Conservation (phyloP, 2,329 filamentous ascomycete genomes). For the Zalaria obscura region DNA sequence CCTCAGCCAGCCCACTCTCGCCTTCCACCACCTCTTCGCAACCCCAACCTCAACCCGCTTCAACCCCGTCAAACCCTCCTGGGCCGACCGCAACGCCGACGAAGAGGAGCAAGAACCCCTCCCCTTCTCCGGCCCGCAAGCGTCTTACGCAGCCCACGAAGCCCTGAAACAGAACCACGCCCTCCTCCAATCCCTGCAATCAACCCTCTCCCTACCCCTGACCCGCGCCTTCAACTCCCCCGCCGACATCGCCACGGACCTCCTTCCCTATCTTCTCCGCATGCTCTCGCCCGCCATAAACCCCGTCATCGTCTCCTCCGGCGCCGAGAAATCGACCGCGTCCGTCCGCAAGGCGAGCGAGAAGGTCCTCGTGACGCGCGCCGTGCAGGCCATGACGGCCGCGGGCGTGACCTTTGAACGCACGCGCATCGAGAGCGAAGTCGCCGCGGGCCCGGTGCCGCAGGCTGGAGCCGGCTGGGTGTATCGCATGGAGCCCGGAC, state of each 20-base stretch:
- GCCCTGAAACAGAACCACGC: conserved; percentile 65
- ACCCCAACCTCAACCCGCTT: conserved; percentile 39
- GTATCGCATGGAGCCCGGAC: conserved; percentile 83
- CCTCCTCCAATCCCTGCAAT: conserved; percentile 59
- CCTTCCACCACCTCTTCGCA: conserved; percentile 84
- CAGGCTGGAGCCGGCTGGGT: conserved; percentile 48
- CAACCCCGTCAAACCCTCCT: conserved; percentile 19
- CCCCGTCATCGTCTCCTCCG: conserved; percentile 63
- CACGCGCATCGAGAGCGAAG: conserved; percentile 48
- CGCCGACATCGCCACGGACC: conserved; percentile 64
- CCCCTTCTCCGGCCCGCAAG: conserved; percentile 70
- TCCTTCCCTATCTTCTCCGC: conserved; percentile 70
- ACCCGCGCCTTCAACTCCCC: conserved; percentile 65
- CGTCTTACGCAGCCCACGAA: conserved; percentile 71
- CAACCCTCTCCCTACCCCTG: conserved; percentile 55
- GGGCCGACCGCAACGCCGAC: conserved; percentile 31
- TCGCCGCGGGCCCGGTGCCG: conserved; percentile 9
- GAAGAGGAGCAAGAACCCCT: conserved; percentile 22
- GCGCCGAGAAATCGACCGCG: conserved; percentile 43
- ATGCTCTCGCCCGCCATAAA: conserved; percentile 84
- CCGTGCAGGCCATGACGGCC: conserved; percentile 70
- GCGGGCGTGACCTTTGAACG: conserved; percentile 70
- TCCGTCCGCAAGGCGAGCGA: conserved; percentile 82
- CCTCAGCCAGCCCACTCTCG: conserved; percentile 71
- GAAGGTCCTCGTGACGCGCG: conserved; percentile 63